Evolutionary conservation across 2,329 filamentous ascomycete species (phyloP).

Genomic region (Fusarium verrucosum): DNA sequence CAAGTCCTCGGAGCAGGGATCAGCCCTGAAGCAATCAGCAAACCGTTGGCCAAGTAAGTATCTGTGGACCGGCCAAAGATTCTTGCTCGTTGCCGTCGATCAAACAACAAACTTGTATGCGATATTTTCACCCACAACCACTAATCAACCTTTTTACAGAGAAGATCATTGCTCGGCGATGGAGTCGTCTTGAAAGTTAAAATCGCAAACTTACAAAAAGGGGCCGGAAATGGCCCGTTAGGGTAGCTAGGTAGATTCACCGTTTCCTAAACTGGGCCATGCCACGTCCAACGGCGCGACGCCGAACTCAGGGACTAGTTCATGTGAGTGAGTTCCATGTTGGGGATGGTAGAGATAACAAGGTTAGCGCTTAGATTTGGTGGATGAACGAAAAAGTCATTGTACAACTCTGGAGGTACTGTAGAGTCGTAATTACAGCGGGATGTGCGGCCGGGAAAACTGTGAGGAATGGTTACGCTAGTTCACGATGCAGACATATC

Average conservation of each 20-base stretch:
- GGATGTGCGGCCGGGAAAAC: constrained; percentile 14
- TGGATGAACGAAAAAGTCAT: no score
- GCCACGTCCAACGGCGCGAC: constrained; percentile 30
- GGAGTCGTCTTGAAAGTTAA: constrained; percentile 16
- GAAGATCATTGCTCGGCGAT: not conserved
- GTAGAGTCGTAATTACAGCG: constrained; percentile 3
- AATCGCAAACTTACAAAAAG: constrained; percentile 25
- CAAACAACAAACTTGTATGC: constrained; percentile 10
- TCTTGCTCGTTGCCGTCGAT: constrained; percentile 22
- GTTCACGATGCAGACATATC: constrained; percentile 31
- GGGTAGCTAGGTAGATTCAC: constrained; percentile 20
- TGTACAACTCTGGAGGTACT: no score
- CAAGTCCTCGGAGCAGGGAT: constrained; percentile 14
- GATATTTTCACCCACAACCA: constrained; percentile 31
- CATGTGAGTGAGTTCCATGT: constrained; percentile 4
- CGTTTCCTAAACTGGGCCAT: constrained; percentile 34
- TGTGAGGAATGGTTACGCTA: constrained; percentile 33
- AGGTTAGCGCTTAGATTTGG: no score
- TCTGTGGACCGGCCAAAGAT: constrained; percentile 16
- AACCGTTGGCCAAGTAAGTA: not conserved
- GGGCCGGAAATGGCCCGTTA: constrained; percentile 38
- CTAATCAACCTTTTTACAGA: not conserved
- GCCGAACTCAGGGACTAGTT: constrained; percentile 21
- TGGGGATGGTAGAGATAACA: not conserved
- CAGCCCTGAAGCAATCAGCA: not conserved